A percentile compares a stretch with the other conserved stretches of the same genome.
phyloP scores from a whole-genome alignment of 148 eudicot genomes.

The Vaccinium myrtillus region DNA sequence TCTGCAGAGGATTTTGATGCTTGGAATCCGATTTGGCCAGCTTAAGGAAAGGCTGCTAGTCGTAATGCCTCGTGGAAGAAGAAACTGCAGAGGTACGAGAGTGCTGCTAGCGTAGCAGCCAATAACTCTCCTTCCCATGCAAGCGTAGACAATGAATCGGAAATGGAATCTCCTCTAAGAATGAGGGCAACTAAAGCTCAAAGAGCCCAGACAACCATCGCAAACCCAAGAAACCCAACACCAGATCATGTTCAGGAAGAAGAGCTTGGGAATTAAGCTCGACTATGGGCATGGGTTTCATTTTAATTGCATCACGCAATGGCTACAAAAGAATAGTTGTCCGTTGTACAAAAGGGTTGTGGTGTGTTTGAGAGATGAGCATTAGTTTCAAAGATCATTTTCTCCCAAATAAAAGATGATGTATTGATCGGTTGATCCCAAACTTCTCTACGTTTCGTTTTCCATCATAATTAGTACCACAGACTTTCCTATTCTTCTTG shows the following conservation, averaged over 20 bases:
- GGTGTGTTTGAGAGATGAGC: neutral
- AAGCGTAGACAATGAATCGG: neutral
- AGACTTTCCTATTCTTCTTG: too few relatives aligned
- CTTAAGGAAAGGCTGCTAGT: neutral
- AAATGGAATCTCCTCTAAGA: neutral
- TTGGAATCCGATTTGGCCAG: neutral
- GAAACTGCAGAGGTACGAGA: neutral
- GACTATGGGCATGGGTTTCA: neutral
- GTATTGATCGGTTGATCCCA: neutral
- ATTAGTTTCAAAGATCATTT: neutral
- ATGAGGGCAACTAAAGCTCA: too few relatives aligned
- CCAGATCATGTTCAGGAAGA: too few relatives aligned
- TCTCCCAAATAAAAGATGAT: neutral
- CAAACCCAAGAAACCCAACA: too few relatives aligned
- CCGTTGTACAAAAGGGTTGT: too few relatives aligned
- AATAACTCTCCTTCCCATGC: too few relatives aligned
- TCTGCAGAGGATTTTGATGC: neutral
- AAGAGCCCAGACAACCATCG: too few relatives aligned
- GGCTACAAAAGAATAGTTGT: neutral
- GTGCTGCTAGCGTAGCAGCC: too few relatives aligned
- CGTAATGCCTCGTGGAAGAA: constrained; percentile 50
- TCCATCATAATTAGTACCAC: too few relatives aligned
- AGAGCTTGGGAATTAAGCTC: too few relatives aligned
- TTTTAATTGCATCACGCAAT: neutral
- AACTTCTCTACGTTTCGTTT: too few relatives aligned